A percentile compares a stretch with the other conserved stretches of the same genome.
These are phyloP conservation scores for Ascochyta fabae DNA, from an alignment of 2,329 filamentous ascomycete genomes.

Conservation along the genomic window DNA sequence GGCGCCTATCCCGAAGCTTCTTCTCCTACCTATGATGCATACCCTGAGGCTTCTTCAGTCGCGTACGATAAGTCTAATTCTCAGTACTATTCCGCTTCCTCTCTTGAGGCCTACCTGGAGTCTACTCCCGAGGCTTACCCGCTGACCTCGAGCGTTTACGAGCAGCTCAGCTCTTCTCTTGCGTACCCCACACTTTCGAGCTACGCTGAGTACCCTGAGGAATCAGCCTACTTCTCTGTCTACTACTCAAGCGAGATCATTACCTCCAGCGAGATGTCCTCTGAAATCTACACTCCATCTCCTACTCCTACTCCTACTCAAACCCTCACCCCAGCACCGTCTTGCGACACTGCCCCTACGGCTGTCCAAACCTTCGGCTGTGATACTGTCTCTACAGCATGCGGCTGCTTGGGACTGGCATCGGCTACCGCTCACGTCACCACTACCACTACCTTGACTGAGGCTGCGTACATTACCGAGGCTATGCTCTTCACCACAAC, in stretches of 20 bases:
- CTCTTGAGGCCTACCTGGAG: background rate
- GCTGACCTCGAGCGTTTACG: conserved; percentile 13
- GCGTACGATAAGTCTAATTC: background rate
- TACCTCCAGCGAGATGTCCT: conserved; percentile 3
- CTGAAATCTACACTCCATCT: conserved; percentile 8
- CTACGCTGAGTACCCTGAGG: conserved; percentile 1
- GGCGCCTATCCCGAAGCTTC: conserved; percentile 6
- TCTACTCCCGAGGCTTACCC: conserved; percentile 7
- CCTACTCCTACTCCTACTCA: conserved; percentile 9
- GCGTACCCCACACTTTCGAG: conserved; percentile 4
- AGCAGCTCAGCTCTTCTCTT: conserved; percentile 14
- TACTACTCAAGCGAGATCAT: conserved; percentile 3
- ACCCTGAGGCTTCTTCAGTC: conserved; percentile 8
- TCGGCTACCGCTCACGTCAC: conserved; percentile 14
- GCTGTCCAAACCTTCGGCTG: conserved; percentile 14
- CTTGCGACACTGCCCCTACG: conserved; percentile 17
- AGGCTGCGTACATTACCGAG: conserved; percentile 7
- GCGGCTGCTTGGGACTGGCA: conserved; percentile 17
- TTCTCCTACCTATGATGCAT: conserved; percentile 3
- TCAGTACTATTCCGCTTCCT: background rate
- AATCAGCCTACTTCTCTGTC: background rate
- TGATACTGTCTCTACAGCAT: conserved; percentile 13
- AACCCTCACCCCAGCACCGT: conserved; percentile 1
- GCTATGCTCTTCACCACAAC: conserved; percentile 8
- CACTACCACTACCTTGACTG: conserved; percentile 8